Percentiles rank a stretch among this genome's conserved stretches.
Conservation (phyloP, 208 protist species). For the Trypanosoma platydactyli region DNA sequence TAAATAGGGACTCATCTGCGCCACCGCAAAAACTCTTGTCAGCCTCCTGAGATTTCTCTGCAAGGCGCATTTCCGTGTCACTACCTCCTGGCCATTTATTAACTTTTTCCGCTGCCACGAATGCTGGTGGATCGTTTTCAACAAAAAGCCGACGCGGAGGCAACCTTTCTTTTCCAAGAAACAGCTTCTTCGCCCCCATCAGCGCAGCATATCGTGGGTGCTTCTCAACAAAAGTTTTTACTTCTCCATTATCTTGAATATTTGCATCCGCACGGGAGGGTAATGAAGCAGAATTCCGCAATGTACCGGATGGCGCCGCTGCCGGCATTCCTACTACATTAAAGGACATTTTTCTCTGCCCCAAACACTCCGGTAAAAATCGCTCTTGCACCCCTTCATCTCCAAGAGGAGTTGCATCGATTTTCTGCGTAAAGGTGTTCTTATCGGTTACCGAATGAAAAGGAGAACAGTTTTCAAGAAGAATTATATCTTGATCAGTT, state of each 20-base stretch:
- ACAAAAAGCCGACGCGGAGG: conserved; percentile 1
- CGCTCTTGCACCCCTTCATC: not conserved
- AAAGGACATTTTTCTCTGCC: too few relatives aligned
- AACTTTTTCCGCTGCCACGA: not conserved
- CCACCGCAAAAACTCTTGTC: not conserved
- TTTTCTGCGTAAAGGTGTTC: not conserved
- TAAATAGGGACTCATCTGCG: not conserved
- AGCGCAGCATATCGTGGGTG: conserved; percentile 34
- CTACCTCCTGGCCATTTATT: not conserved
- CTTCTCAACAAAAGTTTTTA: conserved; percentile 2
- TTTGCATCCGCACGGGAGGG: not conserved
- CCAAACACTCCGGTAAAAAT: not conserved
- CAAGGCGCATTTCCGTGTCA: not conserved
- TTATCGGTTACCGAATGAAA: not conserved
- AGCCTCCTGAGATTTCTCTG: not conserved
- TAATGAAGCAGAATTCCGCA: not conserved
- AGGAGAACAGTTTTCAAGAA: not conserved
- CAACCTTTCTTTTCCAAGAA: conserved; percentile 13
- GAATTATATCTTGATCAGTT: not conserved
- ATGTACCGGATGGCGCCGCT: too few relatives aligned
- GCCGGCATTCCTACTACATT: too few relatives aligned
- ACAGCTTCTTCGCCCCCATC: conserved; percentile 33
- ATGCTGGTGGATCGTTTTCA: not conserved
- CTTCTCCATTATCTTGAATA: not conserved
- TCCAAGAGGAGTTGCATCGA: not conserved